Percentiles rank a stretch among this genome's conserved stretches.
Evolutionary conservation across 2,329 filamentous ascomycete species (phyloP).

Genomic region (Arthrobotrys sinensis): DNA sequence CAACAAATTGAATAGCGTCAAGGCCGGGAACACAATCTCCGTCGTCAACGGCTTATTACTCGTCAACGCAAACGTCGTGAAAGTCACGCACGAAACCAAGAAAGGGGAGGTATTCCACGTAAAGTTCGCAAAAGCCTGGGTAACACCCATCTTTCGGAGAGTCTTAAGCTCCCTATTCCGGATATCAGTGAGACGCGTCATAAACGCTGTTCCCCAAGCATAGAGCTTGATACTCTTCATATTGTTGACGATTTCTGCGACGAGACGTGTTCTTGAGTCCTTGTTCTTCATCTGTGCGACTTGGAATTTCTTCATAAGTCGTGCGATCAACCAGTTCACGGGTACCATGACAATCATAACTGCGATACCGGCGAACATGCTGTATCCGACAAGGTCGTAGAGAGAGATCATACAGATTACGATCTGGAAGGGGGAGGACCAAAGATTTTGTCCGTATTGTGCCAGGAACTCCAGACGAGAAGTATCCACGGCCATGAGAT

Average conservation of each 20-base stretch:
- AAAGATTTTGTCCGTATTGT: slow-evolving; percentile 94
- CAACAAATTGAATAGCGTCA: slow-evolving; percentile 94
- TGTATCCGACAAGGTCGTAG: slow-evolving; percentile 93
- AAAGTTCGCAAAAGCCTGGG: slow-evolving; percentile 94
- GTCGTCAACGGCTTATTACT: slow-evolving; percentile 86
- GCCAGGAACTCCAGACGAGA: slow-evolving; percentile 88
- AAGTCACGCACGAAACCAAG: slow-evolving; percentile 96
- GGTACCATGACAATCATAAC: slow-evolving; percentile 99
- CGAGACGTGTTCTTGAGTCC: slow-evolving; percentile 89
- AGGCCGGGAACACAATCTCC: slow-evolving; percentile 93
- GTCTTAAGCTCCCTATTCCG: slow-evolving; percentile 96
- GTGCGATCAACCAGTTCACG: slow-evolving; percentile 90
- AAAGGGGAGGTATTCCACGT: slow-evolving; percentile 99
- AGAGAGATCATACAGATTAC: slow-evolving; percentile 94
- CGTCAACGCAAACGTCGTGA: slow-evolving; percentile 92
- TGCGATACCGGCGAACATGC: slow-evolving; percentile 94
- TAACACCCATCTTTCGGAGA: slow-evolving; percentile 93
- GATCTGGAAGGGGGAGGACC: slow-evolving; percentile 98
- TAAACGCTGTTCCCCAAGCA: slow-evolving; percentile 96
- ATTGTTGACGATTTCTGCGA: slow-evolving; percentile 98
- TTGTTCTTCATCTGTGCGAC: slow-evolving; percentile 99
- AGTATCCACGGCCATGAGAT: slow-evolving; percentile 98
- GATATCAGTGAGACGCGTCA: slow-evolving; percentile 96
- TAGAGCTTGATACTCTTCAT: slow-evolving; percentile 99
- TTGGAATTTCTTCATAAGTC: slow-evolving; percentile 93